Percentiles rank a stretch among this genome's conserved stretches.
phyloP scores from a whole-genome alignment of 768 basidiomycete genomes.

The Mycena haematopus region DNA sequence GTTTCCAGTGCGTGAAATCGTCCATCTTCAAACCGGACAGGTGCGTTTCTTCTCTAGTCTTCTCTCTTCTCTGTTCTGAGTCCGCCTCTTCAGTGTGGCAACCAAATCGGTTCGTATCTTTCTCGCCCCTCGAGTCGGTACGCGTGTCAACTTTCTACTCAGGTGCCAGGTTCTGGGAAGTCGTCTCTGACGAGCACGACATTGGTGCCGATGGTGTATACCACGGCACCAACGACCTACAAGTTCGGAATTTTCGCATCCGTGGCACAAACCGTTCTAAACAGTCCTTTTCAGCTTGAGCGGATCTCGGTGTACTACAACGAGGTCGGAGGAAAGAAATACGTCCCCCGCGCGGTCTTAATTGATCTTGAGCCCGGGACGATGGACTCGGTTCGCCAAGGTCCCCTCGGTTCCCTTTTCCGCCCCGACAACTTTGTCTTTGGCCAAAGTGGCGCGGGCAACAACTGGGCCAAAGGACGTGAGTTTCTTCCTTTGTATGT shows the following conservation, averaged over 20 bases:
- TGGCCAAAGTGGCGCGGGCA: conserved; percentile 97
- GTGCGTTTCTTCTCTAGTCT: conserved; percentile 47
- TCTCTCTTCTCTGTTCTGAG: conserved; percentile 36
- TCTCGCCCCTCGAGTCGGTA: conserved; percentile 21
- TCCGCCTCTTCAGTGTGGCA: conserved; percentile 78
- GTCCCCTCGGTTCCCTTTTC: conserved; percentile 91
- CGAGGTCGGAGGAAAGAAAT: conserved; percentile 93
- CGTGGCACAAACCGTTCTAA: no score
- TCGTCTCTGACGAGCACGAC: conserved; percentile 97
- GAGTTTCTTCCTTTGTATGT: conserved; percentile 46
- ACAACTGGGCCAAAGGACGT: conserved; percentile 99
- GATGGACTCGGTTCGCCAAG: conserved; percentile 91
- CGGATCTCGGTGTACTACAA: conserved; percentile 99
- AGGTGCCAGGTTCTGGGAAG: conserved; percentile 98
- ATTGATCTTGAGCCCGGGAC: conserved; percentile 98
- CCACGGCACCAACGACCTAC: conserved; percentile 89
- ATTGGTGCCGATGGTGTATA: conserved; percentile 93
- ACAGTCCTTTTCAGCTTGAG: conserved; percentile 71
- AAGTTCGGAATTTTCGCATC: no score
- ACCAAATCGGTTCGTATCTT: conserved; percentile 89
- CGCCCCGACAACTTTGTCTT: conserved; percentile 99
- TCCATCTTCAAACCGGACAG: conserved; percentile 99
- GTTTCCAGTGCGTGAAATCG: conserved; percentile 94
- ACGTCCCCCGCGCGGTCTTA: conserved; percentile 97
- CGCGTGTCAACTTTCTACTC: conserved; percentile 30